A percentile compares a stretch with the other conserved stretches of the same genome.
Conservation (phyloP, 192 early-diverging fungal genomes). For the Haplosporangium gracile region DNA sequence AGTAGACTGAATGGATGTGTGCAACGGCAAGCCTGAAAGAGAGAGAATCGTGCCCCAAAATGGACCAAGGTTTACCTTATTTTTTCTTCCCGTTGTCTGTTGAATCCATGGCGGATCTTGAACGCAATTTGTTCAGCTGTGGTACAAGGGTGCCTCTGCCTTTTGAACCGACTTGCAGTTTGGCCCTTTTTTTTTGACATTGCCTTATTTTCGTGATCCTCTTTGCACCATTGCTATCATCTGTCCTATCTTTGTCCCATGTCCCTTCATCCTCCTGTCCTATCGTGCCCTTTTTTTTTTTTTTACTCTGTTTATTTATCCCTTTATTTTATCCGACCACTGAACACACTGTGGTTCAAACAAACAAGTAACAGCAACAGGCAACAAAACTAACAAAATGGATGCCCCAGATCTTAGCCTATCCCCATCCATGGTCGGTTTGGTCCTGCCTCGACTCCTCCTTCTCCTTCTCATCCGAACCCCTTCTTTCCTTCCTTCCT, state of each 20-base stretch:
- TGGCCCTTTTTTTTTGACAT: background rate
- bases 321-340: background rate
- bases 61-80: background rate
- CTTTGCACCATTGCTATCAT: background rate
- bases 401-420: background rate
- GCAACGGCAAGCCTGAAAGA: background rate
- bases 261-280: background rate
- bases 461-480: background rate
- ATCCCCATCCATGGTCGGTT: background rate
- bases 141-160: background rate
- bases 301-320: background rate
- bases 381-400: background rate
- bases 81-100: background rate
- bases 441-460: background rate
- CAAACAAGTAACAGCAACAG: background rate
- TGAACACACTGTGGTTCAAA: background rate
- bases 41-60: background rate
- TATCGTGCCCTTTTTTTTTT: background rate
- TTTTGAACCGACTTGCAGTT: background rate
- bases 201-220: background rate
- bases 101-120: slow-evolving; percentile 6
- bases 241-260: background rate
- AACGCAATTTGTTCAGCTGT: background rate
- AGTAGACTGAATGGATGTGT: too few relatives aligned
- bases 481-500: background rate